phyloP scores from a whole-genome alignment of 2,329 filamentous ascomycete genomes.

The Talaromyces sp. region DNA sequence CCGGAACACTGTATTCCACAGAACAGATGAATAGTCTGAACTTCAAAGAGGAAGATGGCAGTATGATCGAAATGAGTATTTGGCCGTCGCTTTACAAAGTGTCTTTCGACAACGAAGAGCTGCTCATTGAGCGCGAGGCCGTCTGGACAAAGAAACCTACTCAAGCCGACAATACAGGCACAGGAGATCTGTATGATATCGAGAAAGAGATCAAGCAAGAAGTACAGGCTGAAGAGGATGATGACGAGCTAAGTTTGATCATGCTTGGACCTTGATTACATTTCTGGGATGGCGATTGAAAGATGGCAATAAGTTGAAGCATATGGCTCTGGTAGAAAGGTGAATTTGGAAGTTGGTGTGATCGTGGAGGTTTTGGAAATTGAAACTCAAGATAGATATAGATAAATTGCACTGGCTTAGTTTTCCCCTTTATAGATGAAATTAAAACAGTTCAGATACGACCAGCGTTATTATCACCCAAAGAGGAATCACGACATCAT shows the following conservation, averaged over 20 bases:
- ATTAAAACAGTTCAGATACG: neutral
- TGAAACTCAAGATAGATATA: neutral
- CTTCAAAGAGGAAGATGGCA: neutral
- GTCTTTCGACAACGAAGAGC: neutral
- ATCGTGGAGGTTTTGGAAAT: neutral
- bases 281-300: neutral
- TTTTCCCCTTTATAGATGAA: neutral
- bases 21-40: conserved; percentile 6
- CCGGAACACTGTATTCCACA: neutral
- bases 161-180: neutral
- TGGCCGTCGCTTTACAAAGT: conserved; percentile 7
- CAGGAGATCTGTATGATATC: neutral
- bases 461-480: neutral
- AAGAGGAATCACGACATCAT: neutral
- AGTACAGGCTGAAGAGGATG: neutral
- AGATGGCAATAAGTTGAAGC: neutral
- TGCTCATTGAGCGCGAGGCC: conserved; percentile 1
- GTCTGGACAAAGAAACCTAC: neutral
- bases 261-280: neutral
- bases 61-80: neutral
- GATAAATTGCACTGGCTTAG: neutral
- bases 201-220: neutral
- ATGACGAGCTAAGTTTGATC: neutral
- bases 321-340: neutral
- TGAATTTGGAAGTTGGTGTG: neutral